Evolutionary conservation across 2,329 filamentous ascomycete species (phyloP).

Genomic region (Cadophora sp.): DNA sequence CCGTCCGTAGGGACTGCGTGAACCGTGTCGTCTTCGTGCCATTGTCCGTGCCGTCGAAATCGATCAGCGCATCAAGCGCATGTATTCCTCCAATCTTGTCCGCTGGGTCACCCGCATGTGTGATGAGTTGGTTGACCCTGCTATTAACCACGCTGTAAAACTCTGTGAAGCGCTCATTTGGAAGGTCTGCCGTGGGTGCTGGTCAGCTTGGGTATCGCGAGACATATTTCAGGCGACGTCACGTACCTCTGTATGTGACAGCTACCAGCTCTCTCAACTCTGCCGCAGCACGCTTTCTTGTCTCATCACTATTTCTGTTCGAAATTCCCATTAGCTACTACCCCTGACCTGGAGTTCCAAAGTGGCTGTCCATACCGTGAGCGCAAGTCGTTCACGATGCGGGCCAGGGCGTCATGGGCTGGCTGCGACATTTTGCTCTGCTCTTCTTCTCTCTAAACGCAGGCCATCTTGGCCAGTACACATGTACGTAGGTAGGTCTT

Average conservation of each 20-base stretch:
- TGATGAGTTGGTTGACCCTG: conserved; percentile 75
- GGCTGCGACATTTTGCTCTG: conserved; percentile 44
- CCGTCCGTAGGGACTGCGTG: conserved; percentile 84
- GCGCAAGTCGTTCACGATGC: conserved; percentile 44
- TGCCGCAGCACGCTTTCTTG: conserved; percentile 44
- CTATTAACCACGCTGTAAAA: conserved; percentile 72
- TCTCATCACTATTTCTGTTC: conserved; percentile 43
- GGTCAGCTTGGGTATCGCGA: conserved; percentile 4
- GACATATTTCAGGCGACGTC: background rate
- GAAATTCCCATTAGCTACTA: conserved; percentile 23
- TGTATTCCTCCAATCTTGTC: conserved; percentile 93
- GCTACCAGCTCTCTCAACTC: conserved; percentile 45
- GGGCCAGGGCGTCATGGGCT: conserved; percentile 42
- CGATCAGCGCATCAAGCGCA: conserved; percentile 89
- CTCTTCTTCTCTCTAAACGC: conserved; percentile 33
- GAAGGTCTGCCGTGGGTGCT: conserved; percentile 65
- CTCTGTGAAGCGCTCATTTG: conserved; percentile 77
- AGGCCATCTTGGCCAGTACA: conserved; percentile 40
- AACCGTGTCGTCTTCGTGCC: conserved; percentile 95
- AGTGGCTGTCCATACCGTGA: conserved; percentile 36
- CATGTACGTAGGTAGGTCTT: conserved; percentile 22
- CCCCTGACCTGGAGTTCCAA: background rate
- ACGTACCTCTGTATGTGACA: conserved; percentile 45
- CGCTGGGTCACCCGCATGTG: conserved; percentile 83
- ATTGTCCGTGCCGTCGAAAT: conserved; percentile 94